Evolutionary conservation across 257 asterid species (phyloP), one percentile per base, ranked within the genome.

Genomic region (Solanum neorickii): DNA sequence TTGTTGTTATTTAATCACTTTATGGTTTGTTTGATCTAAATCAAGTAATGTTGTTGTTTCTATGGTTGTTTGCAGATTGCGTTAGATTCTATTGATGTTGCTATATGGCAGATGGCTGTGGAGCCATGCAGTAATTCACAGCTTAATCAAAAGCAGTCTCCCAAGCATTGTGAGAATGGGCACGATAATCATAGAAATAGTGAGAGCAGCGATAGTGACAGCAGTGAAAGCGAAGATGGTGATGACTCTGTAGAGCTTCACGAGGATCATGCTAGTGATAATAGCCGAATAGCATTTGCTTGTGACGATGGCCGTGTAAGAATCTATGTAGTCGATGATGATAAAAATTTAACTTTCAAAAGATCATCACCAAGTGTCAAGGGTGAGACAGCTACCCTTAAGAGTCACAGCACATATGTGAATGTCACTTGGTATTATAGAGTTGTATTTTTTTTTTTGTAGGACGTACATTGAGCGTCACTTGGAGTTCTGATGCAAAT

Each of bases 251-350:
- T 87, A 86, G 93, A 88, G 86, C 88, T 91, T 86, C 91, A 88
- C 21, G 96, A 87, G 75, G 93, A 90, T 20, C 83, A 78, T 76
- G 93, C 86, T 75, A 82, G 78, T 20, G 74, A 90, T 11, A 18
- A 59, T 88, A 88, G 94, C 60, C 93, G 91, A 76, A 87, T 95
- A 12, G 99, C 99, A 75, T 56, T 94, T 86, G 98, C 99, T 37
- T 96, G 99, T 83, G 98, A 95, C 90, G 99, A 96, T 91, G 99
- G 99, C 25, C 94, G 99, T 90, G 97, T 95, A 83, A 93, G 99
- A 77, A 91, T 96, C 74, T 96, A 93, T 87, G 82, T 72, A 23
- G 86, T 93, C 66, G 87, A 92, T 14, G 93, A 85, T 83, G 88
- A 85, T 11, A 96, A 91, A 60, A 88, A 89, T 72, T 94, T 94